Evolutionary conservation across 495 filamentous ascomycete species (phyloP).

Genomic region (Hypoxylon crocopeplum): DNA sequence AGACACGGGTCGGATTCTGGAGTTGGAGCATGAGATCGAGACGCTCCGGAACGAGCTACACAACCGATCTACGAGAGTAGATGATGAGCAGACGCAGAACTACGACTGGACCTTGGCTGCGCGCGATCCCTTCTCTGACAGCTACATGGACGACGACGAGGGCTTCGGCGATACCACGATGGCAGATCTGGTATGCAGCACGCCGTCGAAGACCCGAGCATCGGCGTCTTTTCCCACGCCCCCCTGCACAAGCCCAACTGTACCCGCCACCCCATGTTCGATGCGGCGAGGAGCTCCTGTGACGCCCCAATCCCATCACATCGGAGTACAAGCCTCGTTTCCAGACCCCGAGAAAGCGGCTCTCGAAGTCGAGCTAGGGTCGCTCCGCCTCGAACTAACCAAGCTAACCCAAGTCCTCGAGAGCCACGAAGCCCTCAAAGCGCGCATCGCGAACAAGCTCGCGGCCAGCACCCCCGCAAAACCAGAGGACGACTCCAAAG

Average conservation of each 20-base stretch:
- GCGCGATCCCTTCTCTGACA: constrained; percentile 49
- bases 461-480: background rate
- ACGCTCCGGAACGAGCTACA: constrained; percentile 40
- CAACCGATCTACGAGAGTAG: constrained; percentile 32
- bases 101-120: constrained; percentile 53
- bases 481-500: constrained; percentile 3
- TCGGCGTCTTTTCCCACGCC: constrained; percentile 57
- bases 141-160: constrained; percentile 49
- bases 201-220: constrained; percentile 42
- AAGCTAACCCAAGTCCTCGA: constrained; percentile 49
- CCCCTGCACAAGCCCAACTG: constrained; percentile 53
- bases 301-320: constrained; percentile 48
- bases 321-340: constrained; percentile 44
- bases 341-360: constrained; percentile 54
- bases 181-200: constrained; percentile 51
- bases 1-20: constrained; percentile 50
- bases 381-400: constrained; percentile 47
- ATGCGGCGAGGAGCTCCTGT: constrained; percentile 32
- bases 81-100: constrained; percentile 37
- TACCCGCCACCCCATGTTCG: constrained; percentile 34
- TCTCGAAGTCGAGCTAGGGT: constrained; percentile 47
- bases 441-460: constrained; percentile 44
- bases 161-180: constrained; percentile 46
- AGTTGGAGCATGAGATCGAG: constrained; percentile 52
- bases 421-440: constrained; percentile 42